A percentile compares a stretch with the other conserved stretches of the same genome.
Evolutionary conservation across 495 filamentous ascomycete genomes (phyloP).

Genomic region (Penicillium odoratum): DNA sequence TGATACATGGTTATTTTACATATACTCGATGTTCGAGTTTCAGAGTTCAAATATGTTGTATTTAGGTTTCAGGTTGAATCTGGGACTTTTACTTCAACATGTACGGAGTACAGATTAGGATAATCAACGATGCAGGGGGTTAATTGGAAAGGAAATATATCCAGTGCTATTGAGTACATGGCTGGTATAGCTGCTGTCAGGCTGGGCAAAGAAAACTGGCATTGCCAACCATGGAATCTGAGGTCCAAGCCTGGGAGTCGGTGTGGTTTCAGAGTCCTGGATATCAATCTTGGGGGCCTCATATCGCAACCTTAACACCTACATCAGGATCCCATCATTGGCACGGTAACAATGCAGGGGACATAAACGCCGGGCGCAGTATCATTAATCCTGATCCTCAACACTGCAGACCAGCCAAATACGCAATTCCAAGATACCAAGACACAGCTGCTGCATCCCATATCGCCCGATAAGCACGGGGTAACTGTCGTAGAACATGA

Average conservation of each 20-base stretch:
- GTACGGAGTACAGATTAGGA: neutral
- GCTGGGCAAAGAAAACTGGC: neutral
- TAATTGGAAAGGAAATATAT: neutral
- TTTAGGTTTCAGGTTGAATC: neutral
- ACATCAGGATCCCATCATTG: neutral
- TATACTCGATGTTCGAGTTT: neutral
- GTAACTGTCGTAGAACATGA: neutral
- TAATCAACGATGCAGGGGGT: neutral
- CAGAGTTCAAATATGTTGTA: neutral
- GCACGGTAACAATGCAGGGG: neutral
- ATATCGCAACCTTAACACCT: no score
- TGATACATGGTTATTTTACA: neutral
- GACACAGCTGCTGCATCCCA: neutral
- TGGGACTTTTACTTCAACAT: neutral
- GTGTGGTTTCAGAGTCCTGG: no score
- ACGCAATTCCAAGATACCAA: neutral
- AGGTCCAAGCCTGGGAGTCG: neutral
- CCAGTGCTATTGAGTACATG: neutral
- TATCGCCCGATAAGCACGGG: constrained; percentile 1
- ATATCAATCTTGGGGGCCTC: no score
- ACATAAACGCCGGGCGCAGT: neutral
- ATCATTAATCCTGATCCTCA: neutral
- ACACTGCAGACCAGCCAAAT: neutral
- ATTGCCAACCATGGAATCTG: neutral
- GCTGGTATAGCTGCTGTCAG: neutral